Percentiles rank a stretch among this genome's conserved stretches.
Conservation (phyloP, 2,329 filamentous ascomycete species). For the Cryphonectria nitschkei region DNA sequence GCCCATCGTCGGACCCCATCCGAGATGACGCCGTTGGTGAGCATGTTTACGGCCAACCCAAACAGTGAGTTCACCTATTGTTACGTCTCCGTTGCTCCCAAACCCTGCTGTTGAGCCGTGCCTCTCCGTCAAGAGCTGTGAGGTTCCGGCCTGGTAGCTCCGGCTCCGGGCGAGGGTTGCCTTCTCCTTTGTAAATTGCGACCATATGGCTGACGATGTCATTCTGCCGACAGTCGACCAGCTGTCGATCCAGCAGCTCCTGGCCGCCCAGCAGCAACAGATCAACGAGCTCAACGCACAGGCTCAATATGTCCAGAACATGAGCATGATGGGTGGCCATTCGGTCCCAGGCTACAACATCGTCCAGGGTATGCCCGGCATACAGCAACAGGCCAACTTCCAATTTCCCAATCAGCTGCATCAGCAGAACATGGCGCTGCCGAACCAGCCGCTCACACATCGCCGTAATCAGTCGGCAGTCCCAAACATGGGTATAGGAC, state of each 20-base stretch:
- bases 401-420: slow-evolving; percentile 83
- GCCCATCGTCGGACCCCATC: slow-evolving; percentile 96
- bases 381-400: slow-evolving; percentile 80
- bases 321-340: slow-evolving; percentile 92
- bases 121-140: background rate
- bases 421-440: slow-evolving; percentile 75
- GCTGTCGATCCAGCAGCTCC: slow-evolving; percentile 78
- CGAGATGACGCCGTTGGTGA: slow-evolving; percentile 96
- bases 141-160: background rate
- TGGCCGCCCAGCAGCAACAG: slow-evolving; percentile 58
- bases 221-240: slow-evolving; percentile 75
- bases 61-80: slow-evolving; percentile 58
- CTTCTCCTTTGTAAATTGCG: background rate
- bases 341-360: slow-evolving; percentile 74
- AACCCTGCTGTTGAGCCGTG: background rate
- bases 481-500: slow-evolving; percentile 88
- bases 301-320: slow-evolving; percentile 96
- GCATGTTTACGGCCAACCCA: slow-evolving; percentile 71
- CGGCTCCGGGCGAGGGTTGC: background rate
- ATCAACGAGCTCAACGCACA: slow-evolving; percentile 82
- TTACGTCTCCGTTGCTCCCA: background rate
- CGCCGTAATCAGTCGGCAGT: slow-evolving; percentile 97
- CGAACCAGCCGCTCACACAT: slow-evolving; percentile 81
- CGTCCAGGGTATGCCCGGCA: slow-evolving; percentile 79
- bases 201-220: slow-evolving; percentile 21